Evolutionary conservation across 2,329 filamentous ascomycete genomes (phyloP).

Genomic region (Ceratocystis alfenasii): DNA sequence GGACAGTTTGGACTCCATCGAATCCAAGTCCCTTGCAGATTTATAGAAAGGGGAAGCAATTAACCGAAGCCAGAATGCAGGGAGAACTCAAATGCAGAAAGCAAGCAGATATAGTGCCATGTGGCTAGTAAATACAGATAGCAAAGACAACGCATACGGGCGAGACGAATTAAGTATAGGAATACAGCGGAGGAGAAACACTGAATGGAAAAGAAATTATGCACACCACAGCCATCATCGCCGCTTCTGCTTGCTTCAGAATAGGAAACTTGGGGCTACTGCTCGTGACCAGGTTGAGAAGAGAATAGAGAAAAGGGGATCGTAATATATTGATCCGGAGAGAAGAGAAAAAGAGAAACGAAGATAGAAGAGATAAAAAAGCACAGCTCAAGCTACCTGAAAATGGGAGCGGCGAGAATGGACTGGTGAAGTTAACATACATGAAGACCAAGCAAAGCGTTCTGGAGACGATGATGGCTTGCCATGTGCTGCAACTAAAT

Average conservation of each 20-base stretch:
- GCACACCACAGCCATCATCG: conserved; percentile 45
- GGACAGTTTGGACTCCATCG: not conserved
- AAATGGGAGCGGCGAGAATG: conserved; percentile 8
- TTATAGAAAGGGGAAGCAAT: not conserved
- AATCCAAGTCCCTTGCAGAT: not conserved
- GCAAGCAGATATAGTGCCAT: conserved; percentile 14
- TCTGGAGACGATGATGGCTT: conserved; percentile 40
- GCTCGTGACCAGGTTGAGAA: conserved; percentile 21
- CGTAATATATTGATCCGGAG: conserved; percentile 33
- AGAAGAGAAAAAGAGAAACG: conserved; percentile 25
- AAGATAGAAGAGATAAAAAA: conserved; percentile 13
- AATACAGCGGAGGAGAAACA: conserved; percentile 21
- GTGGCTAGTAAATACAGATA: conserved; percentile 11
- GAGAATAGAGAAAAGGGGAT: conserved; percentile 31
- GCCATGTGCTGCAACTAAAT: conserved; percentile 25
- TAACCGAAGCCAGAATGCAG: conserved; percentile 17
- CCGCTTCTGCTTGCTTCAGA: conserved; percentile 36
- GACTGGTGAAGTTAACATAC: conserved; percentile 50
- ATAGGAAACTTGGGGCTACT: not conserved
- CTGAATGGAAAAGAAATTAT: not conserved
- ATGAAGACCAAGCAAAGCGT: conserved; percentile 54
- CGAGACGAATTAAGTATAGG: conserved; percentile 12
- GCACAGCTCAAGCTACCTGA: conserved; percentile 8
- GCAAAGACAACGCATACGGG: conserved; percentile 13
- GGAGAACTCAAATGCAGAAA: conserved; percentile 25